phyloP scores from a whole-genome alignment of 2,329 filamentous ascomycete species.

The Zalaria sp. region DNA sequence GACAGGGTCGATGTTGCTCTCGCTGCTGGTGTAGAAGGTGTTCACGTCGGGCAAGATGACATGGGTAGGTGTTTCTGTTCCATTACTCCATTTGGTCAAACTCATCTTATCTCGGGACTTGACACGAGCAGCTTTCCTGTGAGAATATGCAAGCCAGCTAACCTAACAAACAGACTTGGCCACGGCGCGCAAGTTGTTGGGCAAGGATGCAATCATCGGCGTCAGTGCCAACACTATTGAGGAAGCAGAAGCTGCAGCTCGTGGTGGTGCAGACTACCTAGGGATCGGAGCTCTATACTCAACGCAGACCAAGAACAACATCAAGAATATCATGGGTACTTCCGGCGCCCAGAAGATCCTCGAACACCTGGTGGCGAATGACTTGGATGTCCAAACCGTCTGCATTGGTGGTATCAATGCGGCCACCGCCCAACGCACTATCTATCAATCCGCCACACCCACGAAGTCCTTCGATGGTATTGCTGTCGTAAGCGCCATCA shows the following conservation, averaged over 20 bases:
- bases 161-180: slow-evolving; percentile 33
- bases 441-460: slow-evolving; percentile 50
- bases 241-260: slow-evolving; percentile 59
- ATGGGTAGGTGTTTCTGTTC: slow-evolving; percentile 41
- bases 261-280: slow-evolving; percentile 73
- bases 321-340: slow-evolving; percentile 66
- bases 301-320: slow-evolving; percentile 77
- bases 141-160: neutral
- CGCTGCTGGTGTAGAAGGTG: slow-evolving; percentile 75
- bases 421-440: slow-evolving; percentile 57
- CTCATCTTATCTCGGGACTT: neutral
- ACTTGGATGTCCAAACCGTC: slow-evolving; percentile 45
- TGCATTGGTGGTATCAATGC: slow-evolving; percentile 83
- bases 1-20: slow-evolving; percentile 82
- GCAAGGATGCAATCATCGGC: slow-evolving; percentile 68
- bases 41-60: slow-evolving; percentile 92
- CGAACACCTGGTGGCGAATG: slow-evolving; percentile 37
- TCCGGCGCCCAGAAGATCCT: slow-evolving; percentile 57
- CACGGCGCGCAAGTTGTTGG: slow-evolving; percentile 58
- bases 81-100: neutral
- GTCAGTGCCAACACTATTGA: slow-evolving; percentile 65
- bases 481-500: slow-evolving; percentile 79
- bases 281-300: slow-evolving; percentile 84
- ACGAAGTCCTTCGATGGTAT: slow-evolving; percentile 60
- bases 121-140: neutral